A percentile compares a stretch with the other conserved stretches of the same genome.
phyloP scores from a whole-genome alignment of 495 filamentous ascomycete species.

The Penicillium turbatum region DNA sequence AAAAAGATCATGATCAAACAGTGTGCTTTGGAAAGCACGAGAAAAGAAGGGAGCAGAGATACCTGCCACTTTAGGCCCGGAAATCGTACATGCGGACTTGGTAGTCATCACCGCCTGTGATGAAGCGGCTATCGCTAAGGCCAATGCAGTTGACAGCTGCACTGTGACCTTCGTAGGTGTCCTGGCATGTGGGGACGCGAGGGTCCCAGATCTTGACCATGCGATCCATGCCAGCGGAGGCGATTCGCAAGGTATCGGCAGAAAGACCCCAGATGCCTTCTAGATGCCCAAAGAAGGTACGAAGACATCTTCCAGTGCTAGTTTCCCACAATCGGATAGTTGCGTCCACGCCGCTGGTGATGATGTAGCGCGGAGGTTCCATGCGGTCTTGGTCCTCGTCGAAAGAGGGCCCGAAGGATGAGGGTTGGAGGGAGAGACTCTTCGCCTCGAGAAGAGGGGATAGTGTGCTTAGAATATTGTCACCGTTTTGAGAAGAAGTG shows the following conservation, averaged over 20 bases:
- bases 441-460: conserved; percentile 26
- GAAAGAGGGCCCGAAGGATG: conserved; percentile 55
- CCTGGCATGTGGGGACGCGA: conserved; percentile 80
- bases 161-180: conserved; percentile 83
- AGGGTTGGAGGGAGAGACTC: conserved; percentile 39
- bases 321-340: conserved; percentile 95
- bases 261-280: conserved; percentile 95
- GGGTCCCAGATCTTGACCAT: conserved; percentile 98
- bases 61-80: conserved; percentile 39
- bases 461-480: conserved; percentile 18
- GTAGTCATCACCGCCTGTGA: conserved; percentile 88
- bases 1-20: not conserved
- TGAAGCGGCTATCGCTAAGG: conserved; percentile 79
- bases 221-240: conserved; percentile 84
- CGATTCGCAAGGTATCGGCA: conserved; percentile 83
- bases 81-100: conserved; percentile 87
- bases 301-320: conserved; percentile 70
- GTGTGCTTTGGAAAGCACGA: not conserved
- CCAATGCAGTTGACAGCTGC: conserved; percentile 91
- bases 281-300: conserved; percentile 92
- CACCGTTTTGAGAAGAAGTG: conserved; percentile 34
- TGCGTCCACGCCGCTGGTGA: conserved; percentile 83
- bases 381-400: conserved; percentile 57
- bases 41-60: not conserved
- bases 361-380: conserved; percentile 78